A percentile compares a stretch with the other conserved stretches of the same genome.
Conservation (phyloP, 2,329 filamentous ascomycete genomes). For the Ophiostoma sp. region DNA sequence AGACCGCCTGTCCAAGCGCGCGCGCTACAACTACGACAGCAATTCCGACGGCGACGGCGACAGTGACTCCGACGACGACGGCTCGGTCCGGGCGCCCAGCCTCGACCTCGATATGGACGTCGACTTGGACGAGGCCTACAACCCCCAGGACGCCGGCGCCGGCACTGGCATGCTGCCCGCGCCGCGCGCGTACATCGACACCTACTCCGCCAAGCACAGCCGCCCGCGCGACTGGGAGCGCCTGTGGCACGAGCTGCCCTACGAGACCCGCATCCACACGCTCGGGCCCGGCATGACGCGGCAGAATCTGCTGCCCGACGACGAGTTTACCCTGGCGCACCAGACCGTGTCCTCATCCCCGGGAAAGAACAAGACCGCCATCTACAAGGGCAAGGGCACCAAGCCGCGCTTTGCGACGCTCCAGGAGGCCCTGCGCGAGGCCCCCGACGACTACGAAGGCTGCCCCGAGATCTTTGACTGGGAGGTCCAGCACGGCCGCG, state of each 20-base stretch:
- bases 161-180: slow-evolving; percentile 10
- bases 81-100: not conserved
- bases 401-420: slow-evolving; percentile 10
- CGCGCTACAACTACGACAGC: not conserved
- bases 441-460: slow-evolving; percentile 16
- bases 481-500: slow-evolving; percentile 18
- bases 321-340: not conserved
- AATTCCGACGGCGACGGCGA: not conserved
- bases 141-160: slow-evolving; percentile 6
- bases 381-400: not conserved
- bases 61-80: not conserved
- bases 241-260: slow-evolving; percentile 9
- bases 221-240: not conserved
- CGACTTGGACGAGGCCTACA: not conserved
- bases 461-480: slow-evolving; percentile 14
- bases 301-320: not conserved
- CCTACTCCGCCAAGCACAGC: not conserved
- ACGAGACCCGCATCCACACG: slow-evolving; percentile 15
- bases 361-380: not conserved
- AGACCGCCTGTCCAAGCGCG: not conserved
- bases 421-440: not conserved
- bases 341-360: not conserved
- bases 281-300: slow-evolving; percentile 18
- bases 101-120: not conserved
- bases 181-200: not conserved